A percentile compares a stretch with the other conserved stretches of the same genome.
These are phyloP conservation scores for Aspergillus affinis DNA, from an alignment of 495 filamentous ascomycete genomes.

Conservation along the genomic window DNA sequence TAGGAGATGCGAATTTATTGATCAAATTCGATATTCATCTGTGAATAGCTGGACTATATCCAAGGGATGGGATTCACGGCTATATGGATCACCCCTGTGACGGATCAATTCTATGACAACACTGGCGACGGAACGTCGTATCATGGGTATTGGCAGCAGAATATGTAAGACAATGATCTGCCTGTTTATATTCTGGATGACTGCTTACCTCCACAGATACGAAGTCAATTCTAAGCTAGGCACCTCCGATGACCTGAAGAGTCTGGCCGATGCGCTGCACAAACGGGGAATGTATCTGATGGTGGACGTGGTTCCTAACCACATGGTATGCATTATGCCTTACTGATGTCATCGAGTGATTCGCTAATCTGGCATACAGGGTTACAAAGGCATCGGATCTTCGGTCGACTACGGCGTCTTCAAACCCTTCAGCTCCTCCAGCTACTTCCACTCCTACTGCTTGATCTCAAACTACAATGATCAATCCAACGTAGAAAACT, in stretches of 20 bases:
- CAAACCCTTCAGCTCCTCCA: constrained; percentile 60
- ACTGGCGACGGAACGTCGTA: constrained; percentile 58
- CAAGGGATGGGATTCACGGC: constrained; percentile 79
- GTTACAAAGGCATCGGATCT: constrained; percentile 52
- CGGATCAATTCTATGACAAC: constrained; percentile 54
- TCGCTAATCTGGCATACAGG: constrained; percentile 27
- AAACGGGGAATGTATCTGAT: constrained; percentile 69
- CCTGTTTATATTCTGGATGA: too few species aligned
- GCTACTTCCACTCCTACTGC: constrained; percentile 70
- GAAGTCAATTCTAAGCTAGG: constrained; percentile 54
- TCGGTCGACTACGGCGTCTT: constrained; percentile 61
- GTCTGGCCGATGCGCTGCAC: constrained; percentile 59
- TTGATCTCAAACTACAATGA: constrained; percentile 62
- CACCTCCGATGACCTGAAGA: constrained; percentile 60
- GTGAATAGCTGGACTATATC: constrained; percentile 50
- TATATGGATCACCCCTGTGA: constrained; percentile 80
- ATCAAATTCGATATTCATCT: constrained; percentile 10
- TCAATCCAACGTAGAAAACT: constrained; percentile 46
- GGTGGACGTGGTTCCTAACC: constrained; percentile 79
- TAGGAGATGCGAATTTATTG: neutral
- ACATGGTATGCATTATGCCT: constrained; percentile 53
- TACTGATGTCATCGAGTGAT: neutral
- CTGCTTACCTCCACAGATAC: constrained; percentile 6
- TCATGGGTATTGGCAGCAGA: constrained; percentile 76
- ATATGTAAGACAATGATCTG: constrained; percentile 44